A percentile compares a stretch with the other conserved stretches of the same genome.
Conservation (phyloP, 805 yeast genomes). For the Pichia thaimueangensis region DNA sequence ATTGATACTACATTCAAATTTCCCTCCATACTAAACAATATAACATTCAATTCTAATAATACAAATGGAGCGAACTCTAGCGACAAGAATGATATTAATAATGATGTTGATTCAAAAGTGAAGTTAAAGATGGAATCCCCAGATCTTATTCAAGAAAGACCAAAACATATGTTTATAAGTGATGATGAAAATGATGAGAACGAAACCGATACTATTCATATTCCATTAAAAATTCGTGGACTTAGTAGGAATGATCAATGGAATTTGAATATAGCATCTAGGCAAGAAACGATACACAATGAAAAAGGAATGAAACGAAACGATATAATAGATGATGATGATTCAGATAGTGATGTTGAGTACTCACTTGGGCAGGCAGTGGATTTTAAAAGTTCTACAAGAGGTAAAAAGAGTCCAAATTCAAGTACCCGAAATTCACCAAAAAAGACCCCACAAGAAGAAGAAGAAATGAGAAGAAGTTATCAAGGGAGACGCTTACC, state of each 20-base stretch:
- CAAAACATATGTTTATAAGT: conserved; percentile 23
- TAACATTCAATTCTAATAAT: not conserved
- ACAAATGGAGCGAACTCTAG: not conserved
- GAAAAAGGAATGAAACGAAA: not conserved
- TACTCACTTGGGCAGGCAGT: conserved; percentile 23
- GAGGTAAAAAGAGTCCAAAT: conserved; percentile 1
- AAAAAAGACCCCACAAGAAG: not conserved
- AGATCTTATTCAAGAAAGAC: conserved; percentile 14
- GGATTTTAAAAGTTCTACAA: conserved; percentile 17
- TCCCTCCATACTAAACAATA: not conserved
- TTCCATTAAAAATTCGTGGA: not conserved
- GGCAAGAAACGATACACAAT: conserved; percentile 10
- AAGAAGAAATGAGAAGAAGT: conserved; percentile 11
- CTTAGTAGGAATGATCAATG: conserved; percentile 1
- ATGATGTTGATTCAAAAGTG: conserved; percentile 7
- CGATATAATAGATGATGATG: conserved; percentile 7
- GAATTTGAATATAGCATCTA: conserved; percentile 11
- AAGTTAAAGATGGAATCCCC: conserved; percentile 19
- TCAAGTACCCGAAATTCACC: too few relatives aligned
- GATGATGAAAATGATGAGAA: conserved; percentile 21
- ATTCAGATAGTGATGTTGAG: conserved; percentile 12
- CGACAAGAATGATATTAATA: not conserved
- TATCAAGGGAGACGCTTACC: conserved; percentile 12
- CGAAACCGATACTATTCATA: not conserved
- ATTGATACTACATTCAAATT: not conserved